Percentiles rank a stretch among this genome's conserved stretches.
phyloP scores from a whole-genome alignment of 306 rosid genomes.

The Casuarina cunninghamiana region DNA sequence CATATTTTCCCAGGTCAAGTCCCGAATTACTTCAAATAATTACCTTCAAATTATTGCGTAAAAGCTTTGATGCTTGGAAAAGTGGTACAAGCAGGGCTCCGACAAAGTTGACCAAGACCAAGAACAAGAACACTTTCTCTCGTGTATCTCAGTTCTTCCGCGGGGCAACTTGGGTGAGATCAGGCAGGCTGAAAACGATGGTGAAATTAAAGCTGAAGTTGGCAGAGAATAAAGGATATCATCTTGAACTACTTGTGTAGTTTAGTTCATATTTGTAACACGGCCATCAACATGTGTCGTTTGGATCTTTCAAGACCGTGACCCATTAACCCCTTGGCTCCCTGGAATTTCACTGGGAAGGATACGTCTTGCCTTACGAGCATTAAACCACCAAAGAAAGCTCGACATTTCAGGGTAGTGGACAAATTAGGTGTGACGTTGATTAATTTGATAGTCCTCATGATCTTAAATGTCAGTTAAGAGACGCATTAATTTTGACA shows the following conservation, averaged over 20 bases:
- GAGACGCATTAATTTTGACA: background rate
- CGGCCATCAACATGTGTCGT: background rate
- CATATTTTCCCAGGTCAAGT: background rate
- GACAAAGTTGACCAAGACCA: background rate
- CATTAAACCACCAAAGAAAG: too few species aligned
- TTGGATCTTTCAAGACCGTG: too few species aligned
- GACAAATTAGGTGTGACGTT: background rate
- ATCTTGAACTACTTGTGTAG: background rate
- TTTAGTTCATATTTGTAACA: background rate
- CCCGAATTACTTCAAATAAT: background rate
- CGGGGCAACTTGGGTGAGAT: background rate
- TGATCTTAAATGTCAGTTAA: background rate
- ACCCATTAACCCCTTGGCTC: too few species aligned
- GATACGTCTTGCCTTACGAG: too few species aligned
- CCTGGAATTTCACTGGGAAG: too few species aligned
- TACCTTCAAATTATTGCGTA: background rate
- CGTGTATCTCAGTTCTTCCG: background rate
- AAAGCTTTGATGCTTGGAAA: background rate
- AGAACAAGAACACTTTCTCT: background rate
- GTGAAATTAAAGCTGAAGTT: background rate
- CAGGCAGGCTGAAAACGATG: background rate
- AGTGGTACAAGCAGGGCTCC: background rate
- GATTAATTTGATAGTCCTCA: background rate
- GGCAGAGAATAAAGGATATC: too few species aligned
- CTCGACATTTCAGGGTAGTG: too few species aligned